Conservation (phyloP, 768 basidiomycete genomes). For the Saitozyma podzolica region DNA sequence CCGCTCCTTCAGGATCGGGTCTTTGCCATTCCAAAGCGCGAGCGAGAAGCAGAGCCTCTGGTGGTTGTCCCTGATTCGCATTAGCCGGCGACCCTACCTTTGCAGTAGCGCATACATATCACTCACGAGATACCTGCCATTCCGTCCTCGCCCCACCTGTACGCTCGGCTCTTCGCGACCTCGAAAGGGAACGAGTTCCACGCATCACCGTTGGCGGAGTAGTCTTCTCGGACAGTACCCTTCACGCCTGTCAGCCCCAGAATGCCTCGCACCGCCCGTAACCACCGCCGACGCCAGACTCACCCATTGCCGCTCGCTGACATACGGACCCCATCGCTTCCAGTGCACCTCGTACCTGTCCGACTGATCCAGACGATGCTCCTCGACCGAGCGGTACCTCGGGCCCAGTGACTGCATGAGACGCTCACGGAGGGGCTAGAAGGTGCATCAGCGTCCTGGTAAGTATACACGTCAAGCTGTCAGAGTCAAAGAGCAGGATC, state of each 20-base stretch:
- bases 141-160: constrained; percentile 99
- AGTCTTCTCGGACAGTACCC: constrained; percentile 98
- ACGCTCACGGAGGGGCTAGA: constrained; percentile 59
- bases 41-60: constrained; percentile 87
- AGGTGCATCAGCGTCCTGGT: not conserved
- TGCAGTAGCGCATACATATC: too few relatives aligned
- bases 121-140: constrained; percentile 82
- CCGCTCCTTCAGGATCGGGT: constrained; percentile 93
- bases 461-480: not conserved
- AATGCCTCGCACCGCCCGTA: not conserved
- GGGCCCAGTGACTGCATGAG: constrained; percentile 66
- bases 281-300: constrained; percentile 36
- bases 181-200: constrained; percentile 53
- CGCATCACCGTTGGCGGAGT: constrained; percentile 92
- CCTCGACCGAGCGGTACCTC: constrained; percentile 78
- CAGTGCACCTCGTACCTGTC: constrained; percentile 79
- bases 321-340: constrained; percentile 99
- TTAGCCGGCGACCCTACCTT: not conserved
- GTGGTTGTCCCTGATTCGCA: constrained; percentile 71
- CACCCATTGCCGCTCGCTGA: constrained; percentile 97
- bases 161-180: constrained; percentile 64
- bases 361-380: constrained; percentile 80
- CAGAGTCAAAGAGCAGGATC: not conserved
- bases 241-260: constrained; percentile 45
- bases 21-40: constrained; percentile 91